Base-by-base conservation (phyloP, 1,284 basidiomycete genomes). In the Ganoderma lucidum region DNA sequence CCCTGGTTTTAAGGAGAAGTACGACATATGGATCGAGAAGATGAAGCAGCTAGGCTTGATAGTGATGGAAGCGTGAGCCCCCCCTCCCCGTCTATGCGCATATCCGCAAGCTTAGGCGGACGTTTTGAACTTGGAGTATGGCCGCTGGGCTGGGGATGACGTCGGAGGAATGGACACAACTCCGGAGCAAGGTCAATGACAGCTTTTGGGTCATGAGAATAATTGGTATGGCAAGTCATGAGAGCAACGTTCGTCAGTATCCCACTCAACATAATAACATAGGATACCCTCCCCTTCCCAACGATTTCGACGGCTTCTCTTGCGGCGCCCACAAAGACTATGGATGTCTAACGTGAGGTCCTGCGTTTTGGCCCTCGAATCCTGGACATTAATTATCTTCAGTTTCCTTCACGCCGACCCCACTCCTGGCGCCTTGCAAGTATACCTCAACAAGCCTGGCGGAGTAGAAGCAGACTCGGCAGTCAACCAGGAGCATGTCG, bases 291-390 rank as follows among this genome's bases (percentile, higher is more conserved):
- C 93, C 93, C 0, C 84, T 96, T n/a, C 92, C 93, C 0, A 82
- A 86, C 42, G 87, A 90, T 65, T 85, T 91, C 65, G 90, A 94
- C 56, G 94, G 95, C 5, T 88, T 92, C 75, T 95, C 93, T 19
- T 96, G 95, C 75, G 95, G 95, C 32, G 92, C 92, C 64, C 94
- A 96, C 80, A 94, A 90, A 77, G 95, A 96, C 78, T 96, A 96
- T 73, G 94, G 95, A 17, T 95, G 93, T 79, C 79, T 96, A 73
- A 95, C 94, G 93, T 94, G 80, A 77, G 86, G 75, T 15, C 39
- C 61, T 44, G 56, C 41, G 28, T 55, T 59, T 9, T 41, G 8
- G 6, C 15, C 12, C 19, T 17, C 17, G 6, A 30, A 53, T 14
- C 10, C 23, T 61, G 64, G 44, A 56, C 60, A 39, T 70, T 37